phyloP scores from a whole-genome alignment of 2,329 filamentous ascomycete genomes.

The Verticillium longisporum region DNA sequence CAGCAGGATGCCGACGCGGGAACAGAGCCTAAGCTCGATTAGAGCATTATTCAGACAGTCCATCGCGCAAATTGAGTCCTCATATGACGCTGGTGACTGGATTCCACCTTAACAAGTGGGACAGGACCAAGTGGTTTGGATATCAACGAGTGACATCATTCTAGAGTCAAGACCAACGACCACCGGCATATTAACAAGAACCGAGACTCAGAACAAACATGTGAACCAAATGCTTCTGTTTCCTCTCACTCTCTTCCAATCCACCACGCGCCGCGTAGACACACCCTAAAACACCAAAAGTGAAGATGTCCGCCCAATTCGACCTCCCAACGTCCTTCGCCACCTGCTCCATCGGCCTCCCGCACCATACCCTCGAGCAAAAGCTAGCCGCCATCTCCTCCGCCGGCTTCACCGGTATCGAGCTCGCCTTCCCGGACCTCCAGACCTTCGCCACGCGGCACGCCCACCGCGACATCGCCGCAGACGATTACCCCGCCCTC shows the following conservation, averaged over 20 bases:
- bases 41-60: too few species aligned
- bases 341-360: constrained; percentile 42
- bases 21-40: constrained; percentile 7
- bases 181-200: too few species aligned
- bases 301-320: not conserved
- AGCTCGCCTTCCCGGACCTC: constrained; percentile 70
- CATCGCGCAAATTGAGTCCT: too few species aligned
- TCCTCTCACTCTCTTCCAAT: not conserved
- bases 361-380: constrained; percentile 43
- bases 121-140: not conserved
- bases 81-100: not conserved
- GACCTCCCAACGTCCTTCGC: constrained; percentile 35
- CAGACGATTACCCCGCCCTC: constrained; percentile 54
- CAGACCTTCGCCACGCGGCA: constrained; percentile 49
- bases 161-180: not conserved
- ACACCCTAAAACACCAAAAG: not conserved
- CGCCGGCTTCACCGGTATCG: constrained; percentile 62
- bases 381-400: constrained; percentile 57
- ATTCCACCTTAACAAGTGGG: not conserved
- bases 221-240: not conserved
- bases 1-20: not conserved
- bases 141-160: not conserved
- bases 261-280: too few species aligned
- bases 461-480: constrained; percentile 41
- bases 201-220: not conserved